phyloP scores from a whole-genome alignment of 495 filamentous ascomycete species.

The Penicillium simplicissimum region DNA sequence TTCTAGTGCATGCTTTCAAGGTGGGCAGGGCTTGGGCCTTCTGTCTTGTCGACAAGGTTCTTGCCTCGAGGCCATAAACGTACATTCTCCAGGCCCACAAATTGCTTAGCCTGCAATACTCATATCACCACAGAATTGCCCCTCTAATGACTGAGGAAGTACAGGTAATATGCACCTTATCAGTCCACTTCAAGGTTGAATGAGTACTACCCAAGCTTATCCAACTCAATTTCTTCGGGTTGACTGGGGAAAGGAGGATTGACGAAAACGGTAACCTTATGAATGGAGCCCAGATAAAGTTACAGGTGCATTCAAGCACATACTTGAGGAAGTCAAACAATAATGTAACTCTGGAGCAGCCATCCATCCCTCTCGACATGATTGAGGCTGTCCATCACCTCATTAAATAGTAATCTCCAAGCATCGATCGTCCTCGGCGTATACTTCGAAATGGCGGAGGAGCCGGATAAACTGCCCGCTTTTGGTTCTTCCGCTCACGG shows the following conservation, averaged over 20 bases:
- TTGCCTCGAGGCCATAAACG: too few species aligned
- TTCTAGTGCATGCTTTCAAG: background rate
- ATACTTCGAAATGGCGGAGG: slow-evolving; percentile 17
- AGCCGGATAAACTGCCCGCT: slow-evolving; percentile 30
- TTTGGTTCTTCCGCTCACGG: slow-evolving; percentile 24
- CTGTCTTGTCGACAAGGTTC: too few species aligned
- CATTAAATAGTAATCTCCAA: background rate
- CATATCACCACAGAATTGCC: background rate
- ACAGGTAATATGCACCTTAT: background rate
- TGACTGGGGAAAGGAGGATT: background rate
- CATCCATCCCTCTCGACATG: background rate
- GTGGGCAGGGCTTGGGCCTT: background rate
- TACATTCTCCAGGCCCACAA: too few species aligned
- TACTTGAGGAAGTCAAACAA: background rate
- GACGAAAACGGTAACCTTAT: background rate
- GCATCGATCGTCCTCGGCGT: background rate
- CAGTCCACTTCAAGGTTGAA: background rate
- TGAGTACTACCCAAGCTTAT: background rate
- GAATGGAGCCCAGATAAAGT: background rate
- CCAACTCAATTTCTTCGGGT: background rate
- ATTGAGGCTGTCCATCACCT: background rate
- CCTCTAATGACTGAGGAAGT: too few species aligned
- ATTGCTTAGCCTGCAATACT: too few species aligned
- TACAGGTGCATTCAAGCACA: background rate
- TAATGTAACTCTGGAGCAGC: background rate